Percentiles rank a stretch among this genome's conserved stretches.
Evolutionary conservation across 2,329 filamentous ascomycete species (phyloP).

Genomic region (Ploettnerulaceae sp.): DNA sequence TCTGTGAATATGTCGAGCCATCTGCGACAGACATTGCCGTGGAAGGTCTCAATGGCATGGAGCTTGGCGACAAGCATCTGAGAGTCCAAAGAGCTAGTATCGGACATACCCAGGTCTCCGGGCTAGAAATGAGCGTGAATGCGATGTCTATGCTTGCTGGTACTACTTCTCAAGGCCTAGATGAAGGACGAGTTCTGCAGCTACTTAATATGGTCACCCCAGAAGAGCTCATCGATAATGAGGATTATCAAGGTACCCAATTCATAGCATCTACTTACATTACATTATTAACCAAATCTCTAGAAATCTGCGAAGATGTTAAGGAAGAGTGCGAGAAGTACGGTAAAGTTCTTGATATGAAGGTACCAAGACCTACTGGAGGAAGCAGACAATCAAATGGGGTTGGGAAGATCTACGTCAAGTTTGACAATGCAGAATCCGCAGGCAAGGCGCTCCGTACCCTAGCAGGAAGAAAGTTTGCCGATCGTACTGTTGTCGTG

Average conservation of each 20-base stretch:
- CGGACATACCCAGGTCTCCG: conserved; percentile 85
- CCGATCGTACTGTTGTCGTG: conserved; percentile 90
- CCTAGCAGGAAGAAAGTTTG: conserved; percentile 93
- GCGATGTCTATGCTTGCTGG: conserved; percentile 97
- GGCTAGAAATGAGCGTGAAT: conserved; percentile 91
- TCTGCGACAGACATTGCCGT: conserved; percentile 76
- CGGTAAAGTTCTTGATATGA: conserved; percentile 78
- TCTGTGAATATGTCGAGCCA: conserved; percentile 88
- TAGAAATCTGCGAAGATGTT: conserved; percentile 96
- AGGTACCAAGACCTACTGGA: conserved; percentile 82
- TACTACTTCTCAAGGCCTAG: conserved; percentile 72
- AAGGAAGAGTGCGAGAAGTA: conserved; percentile 91
- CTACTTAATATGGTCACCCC: conserved; percentile 97
- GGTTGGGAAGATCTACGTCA: conserved; percentile 97
- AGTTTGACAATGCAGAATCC: conserved; percentile 73
- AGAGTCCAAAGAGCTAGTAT: conserved; percentile 87
- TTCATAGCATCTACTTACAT: background rate
- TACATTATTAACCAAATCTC: conserved; percentile 7
- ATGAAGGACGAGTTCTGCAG: conserved; percentile 80
- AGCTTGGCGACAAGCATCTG: conserved; percentile 79
- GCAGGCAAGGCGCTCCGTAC: conserved; percentile 81
- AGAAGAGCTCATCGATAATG: conserved; percentile 87
- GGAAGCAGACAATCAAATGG: conserved; percentile 80
- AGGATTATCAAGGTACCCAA: conserved; percentile 84
- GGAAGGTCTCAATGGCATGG: conserved; percentile 88